Evolutionary conservation across 2,329 filamentous ascomycete genomes (phyloP).

Genomic region (Fusarium marasasianum): DNA sequence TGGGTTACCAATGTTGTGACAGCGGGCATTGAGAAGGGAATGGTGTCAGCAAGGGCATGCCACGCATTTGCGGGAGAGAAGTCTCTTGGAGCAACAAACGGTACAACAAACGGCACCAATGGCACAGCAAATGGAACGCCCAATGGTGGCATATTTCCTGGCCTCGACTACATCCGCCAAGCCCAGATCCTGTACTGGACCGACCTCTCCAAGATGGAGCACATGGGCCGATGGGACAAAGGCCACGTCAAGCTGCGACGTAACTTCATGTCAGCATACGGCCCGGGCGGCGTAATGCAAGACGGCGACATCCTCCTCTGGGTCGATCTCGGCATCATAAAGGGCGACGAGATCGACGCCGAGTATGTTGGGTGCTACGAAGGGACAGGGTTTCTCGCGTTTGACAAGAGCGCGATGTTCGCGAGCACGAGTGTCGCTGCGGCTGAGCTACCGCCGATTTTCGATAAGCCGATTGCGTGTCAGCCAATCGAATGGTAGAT

Average conservation of each 20-base stretch:
- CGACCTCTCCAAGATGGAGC: slow-evolving; percentile 26
- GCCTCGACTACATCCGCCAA: slow-evolving; percentile 20
- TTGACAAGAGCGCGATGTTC: slow-evolving; percentile 29
- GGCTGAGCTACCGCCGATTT: neutral
- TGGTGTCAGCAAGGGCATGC: neutral
- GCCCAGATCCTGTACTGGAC: slow-evolving; percentile 26
- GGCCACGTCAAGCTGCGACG: slow-evolving; percentile 24
- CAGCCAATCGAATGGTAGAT: slow-evolving; percentile 3
- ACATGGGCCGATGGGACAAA: slow-evolving; percentile 29
- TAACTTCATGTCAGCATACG: slow-evolving; percentile 21
- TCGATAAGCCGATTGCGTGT: neutral
- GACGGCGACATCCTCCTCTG: slow-evolving; percentile 20
- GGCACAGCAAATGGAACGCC: neutral
- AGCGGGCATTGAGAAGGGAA: neutral
- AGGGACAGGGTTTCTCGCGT: slow-evolving; percentile 19
- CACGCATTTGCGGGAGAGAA: neutral
- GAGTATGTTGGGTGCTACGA: slow-evolving; percentile 33
- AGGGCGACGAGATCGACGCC: slow-evolving; percentile 22
- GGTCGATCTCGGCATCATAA: slow-evolving; percentile 29
- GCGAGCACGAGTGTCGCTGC: neutral
- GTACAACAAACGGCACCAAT: neutral
- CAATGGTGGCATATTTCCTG: neutral
- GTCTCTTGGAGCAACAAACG: neutral
- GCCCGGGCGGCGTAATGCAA: slow-evolving; percentile 9
- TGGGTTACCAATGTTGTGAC: neutral